Evolutionary conservation across 83 land plant genomes (phyloP).

Genomic region (Diphasiastrum complanatum): DNA sequence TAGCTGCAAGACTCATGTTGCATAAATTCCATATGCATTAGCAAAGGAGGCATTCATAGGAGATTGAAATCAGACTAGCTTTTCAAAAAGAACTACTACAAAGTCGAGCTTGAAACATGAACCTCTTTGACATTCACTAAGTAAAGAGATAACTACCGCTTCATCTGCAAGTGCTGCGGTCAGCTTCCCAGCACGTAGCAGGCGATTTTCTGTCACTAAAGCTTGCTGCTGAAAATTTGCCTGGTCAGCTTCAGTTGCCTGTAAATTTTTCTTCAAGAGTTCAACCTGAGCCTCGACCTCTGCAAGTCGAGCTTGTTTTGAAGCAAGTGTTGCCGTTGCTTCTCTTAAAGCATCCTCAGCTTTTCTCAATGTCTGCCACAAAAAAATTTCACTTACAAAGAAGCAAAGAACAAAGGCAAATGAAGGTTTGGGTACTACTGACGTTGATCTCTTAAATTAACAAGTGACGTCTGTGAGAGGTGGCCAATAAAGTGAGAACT

Average conservation of each 20-base stretch:
- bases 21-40: no score
- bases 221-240: slow-evolving; percentile 25
- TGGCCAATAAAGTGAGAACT: no score
- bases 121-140: background rate
- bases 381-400: background rate
- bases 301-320: slow-evolving; percentile 21
- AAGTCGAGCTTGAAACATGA: background rate
- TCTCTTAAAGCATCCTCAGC: slow-evolving; percentile 26
- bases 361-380: slow-evolving; percentile 20
- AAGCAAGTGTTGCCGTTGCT: slow-evolving; percentile 23
- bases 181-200: slow-evolving; percentile 32
- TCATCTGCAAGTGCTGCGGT: slow-evolving; percentile 37
- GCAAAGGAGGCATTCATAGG: no score
- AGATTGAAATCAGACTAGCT: no score
- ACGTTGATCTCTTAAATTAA: no score
- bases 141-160: slow-evolving; percentile 17
- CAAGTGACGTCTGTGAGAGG: no score
- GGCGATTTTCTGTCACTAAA: slow-evolving; percentile 26
- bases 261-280: slow-evolving; percentile 17
- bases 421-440: no score
- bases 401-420: no score
- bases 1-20: no score
- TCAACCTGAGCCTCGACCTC: slow-evolving; percentile 35
- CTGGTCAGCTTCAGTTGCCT: slow-evolving; percentile 30
- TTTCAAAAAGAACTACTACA: no score